phyloP scores from a whole-genome alignment of 2,329 filamentous ascomycete species.

The Penicillium sp. region DNA sequence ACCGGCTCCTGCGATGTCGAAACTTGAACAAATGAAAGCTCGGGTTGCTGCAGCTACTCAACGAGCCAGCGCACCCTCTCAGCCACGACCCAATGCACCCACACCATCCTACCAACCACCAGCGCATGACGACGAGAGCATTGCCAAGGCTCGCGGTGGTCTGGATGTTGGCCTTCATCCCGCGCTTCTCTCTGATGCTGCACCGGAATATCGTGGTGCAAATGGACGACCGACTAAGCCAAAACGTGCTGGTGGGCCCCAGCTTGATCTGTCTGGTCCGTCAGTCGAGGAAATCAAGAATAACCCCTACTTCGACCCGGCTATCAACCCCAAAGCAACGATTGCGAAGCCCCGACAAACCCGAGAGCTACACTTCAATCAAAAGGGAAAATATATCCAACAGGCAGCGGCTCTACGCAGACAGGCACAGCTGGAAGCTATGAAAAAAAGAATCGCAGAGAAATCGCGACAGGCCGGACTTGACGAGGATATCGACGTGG shows the following conservation, averaged over 20 bases:
- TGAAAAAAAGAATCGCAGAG: constrained; percentile 90
- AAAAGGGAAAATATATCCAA: constrained; percentile 95
- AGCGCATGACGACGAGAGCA: constrained; percentile 49
- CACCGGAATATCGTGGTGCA: constrained; percentile 44
- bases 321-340: constrained; percentile 58
- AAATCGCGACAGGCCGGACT: constrained; percentile 87
- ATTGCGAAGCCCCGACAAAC: constrained; percentile 64
- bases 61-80: constrained; percentile 42
- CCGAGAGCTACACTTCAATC: constrained; percentile 81
- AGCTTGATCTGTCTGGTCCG: constrained; percentile 56
- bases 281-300: constrained; percentile 58
- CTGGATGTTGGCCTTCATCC: constrained; percentile 76
- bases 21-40: constrained; percentile 74
- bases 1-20: constrained; percentile 54
- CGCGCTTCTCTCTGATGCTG: constrained; percentile 58
- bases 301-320: constrained; percentile 83
- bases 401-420: constrained; percentile 86
- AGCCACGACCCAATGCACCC: constrained; percentile 47
- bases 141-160: constrained; percentile 59
- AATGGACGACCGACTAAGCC: constrained; percentile 51
- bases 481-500: constrained; percentile 83
- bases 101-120: constrained; percentile 40
- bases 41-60: constrained; percentile 73
- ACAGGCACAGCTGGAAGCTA: constrained; percentile 83
- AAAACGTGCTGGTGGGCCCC: constrained; percentile 49